Base-by-base conservation (phyloP, 805 yeast genomes). In the Ogataea degrootiae region DNA sequence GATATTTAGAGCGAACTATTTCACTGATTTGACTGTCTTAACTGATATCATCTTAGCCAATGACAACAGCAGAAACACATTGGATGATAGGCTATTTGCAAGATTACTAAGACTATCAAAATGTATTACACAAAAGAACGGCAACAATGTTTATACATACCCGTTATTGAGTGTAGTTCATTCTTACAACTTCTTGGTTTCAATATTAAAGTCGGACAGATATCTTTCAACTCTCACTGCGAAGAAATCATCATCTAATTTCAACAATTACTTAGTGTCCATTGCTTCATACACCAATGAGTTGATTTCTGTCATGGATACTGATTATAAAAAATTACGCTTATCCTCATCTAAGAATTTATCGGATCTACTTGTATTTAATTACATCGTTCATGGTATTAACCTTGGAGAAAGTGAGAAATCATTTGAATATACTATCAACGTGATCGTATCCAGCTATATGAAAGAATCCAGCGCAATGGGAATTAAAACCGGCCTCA, bases 201-300 rank as follows among this genome's bases (percentile, higher is more conserved):
- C 62, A 1, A 44, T 68, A 34, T 54, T 68, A 31, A 67, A 61
- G 47, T 63, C 70, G 1, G 70, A 67, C 43, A 59, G 59, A 41
- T 66, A 47, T 45, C 43, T 62, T 11, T 22, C 56, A 2, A 48
- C 60, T 3, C 49, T 64, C 7, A 47, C 59, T 1, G 43, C 59
- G 6, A 64, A 58, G 39, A 67, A 63, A 48, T 48, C 57, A 1
- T n/a, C 43, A 11, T 35, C 53, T 2, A 52, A 55, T 33, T 47
- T 56, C 17, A 43, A 47, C 22, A 53, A 55, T 39, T 67, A 63
- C 42, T 43, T 66, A 16, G 41, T 38, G 14, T 36, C 61, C 3
- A 57, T 62, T 5, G 40, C 45, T n/a, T 48, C 58, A 2, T 46
- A 63, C 26, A 42, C 52, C 11, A 31, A 29, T 19, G 49, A 52